These are phyloP conservation scores for Neurospora terricola DNA, from an alignment of 495 filamentous ascomycete genomes.

Conservation along the genomic window DNA sequence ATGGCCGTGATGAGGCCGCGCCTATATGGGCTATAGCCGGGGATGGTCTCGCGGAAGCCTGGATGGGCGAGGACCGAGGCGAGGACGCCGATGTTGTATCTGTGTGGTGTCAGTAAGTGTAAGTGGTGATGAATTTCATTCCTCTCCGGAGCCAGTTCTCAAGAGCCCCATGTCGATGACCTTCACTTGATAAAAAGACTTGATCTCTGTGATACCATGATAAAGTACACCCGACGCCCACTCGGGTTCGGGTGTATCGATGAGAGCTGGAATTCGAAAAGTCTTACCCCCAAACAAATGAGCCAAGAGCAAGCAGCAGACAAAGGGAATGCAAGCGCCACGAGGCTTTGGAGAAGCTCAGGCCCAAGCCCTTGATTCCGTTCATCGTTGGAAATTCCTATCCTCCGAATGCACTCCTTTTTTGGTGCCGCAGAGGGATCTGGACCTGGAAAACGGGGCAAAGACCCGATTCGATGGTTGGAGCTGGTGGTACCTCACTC, in stretches of 20 bases:
- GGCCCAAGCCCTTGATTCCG: neutral
- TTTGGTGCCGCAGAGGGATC: neutral
- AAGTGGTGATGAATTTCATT: neutral
- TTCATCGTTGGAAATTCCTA: neutral
- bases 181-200: neutral
- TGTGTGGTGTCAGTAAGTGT: conserved; percentile 10
- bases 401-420: neutral
- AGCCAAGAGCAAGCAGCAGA: conserved; percentile 44
- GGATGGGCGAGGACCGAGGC: conserved; percentile 45
- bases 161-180: no score
- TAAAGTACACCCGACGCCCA: neutral
- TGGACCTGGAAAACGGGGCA: neutral
- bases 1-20: conserved; percentile 46
- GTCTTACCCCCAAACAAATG: conserved; percentile 49
- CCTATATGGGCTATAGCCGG: conserved; percentile 29
- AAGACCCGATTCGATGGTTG: neutral
- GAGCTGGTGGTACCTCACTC: neutral
- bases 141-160: neutral
- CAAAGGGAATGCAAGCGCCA: conserved; percentile 38
- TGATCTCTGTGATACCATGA: neutral
- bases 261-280: neutral
- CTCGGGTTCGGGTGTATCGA: neutral
- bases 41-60: conserved; percentile 37
- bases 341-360: conserved; percentile 25
- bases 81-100: conserved; percentile 49